These are phyloP conservation scores for Pulveroboletus sp. DNA, from an alignment of 768 basidiomycete genomes.

Conservation along the genomic window DNA sequence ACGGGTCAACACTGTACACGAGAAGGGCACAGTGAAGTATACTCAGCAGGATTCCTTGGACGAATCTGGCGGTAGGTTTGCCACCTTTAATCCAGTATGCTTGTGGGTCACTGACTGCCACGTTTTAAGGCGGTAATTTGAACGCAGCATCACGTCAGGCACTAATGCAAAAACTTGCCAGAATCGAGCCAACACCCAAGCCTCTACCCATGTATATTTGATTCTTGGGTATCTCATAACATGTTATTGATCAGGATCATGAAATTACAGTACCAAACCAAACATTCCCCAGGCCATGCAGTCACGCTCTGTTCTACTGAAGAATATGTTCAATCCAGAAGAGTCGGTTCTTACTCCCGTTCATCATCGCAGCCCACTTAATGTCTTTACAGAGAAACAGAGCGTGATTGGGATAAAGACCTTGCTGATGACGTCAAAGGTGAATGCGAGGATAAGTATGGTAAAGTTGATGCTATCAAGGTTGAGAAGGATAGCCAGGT, in stretches of 20 bases:
- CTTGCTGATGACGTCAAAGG: slow-evolving; percentile 94
- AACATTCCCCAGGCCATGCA: slow-evolving; percentile 82
- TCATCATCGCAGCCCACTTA: slow-evolving; percentile 1
- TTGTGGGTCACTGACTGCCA: slow-evolving; percentile 8
- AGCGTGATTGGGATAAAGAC: slow-evolving; percentile 94
- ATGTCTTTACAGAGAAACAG: slow-evolving; percentile 69
- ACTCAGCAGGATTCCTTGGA: slow-evolving; percentile 79
- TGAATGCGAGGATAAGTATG: slow-evolving; percentile 91
- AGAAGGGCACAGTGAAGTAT: slow-evolving; percentile 76
- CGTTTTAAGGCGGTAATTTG: slow-evolving; percentile 79
- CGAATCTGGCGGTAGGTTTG: slow-evolving; percentile 73
- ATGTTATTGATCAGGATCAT: slow-evolving; percentile 11
- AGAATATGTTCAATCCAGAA: slow-evolving; percentile 97
- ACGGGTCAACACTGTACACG: slow-evolving; percentile 88
- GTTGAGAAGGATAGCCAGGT: slow-evolving; percentile 94
- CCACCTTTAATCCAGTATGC: not conserved
- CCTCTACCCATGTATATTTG: slow-evolving; percentile 57
- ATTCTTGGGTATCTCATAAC: not conserved
- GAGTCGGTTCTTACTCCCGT: slow-evolving; percentile 52
- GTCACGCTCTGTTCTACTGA: slow-evolving; percentile 83
- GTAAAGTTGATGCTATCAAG: slow-evolving; percentile 80
- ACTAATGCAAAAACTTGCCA: slow-evolving; percentile 99
- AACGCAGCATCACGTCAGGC: slow-evolving; percentile 98
- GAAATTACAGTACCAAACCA: slow-evolving; percentile 53
- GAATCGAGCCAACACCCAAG: slow-evolving; percentile 67